Percentiles rank a stretch among this genome's conserved stretches.
Conservation (phyloP, 345 rosid species). For the Citrus sinensis region DVS_A1.0 CM039166.1:19621501-19622000, state of each 20-base stretch:
- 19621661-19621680: background rate
- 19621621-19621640: background rate
- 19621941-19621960: background rate
- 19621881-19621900: background rate
- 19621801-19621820: slow-evolving; percentile 7
- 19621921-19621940: background rate
- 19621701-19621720: too few relatives aligned
- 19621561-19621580: background rate
- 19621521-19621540: background rate
- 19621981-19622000: slow-evolving; percentile 12
- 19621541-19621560: background rate
- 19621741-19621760: too few relatives aligned
- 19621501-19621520: background rate
- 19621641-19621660: background rate
- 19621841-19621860: background rate
- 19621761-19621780: too few relatives aligned
- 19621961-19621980: background rate
- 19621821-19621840: too few relatives aligned
- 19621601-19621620: background rate
- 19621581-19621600: background rate
- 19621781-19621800: background rate
- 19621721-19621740: too few relatives aligned
- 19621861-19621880: background rate
- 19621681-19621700: background rate
- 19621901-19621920: background rate